Conservation (phyloP, 139 green algal species). For the Mesotaenium endlicherianum region DNA sequence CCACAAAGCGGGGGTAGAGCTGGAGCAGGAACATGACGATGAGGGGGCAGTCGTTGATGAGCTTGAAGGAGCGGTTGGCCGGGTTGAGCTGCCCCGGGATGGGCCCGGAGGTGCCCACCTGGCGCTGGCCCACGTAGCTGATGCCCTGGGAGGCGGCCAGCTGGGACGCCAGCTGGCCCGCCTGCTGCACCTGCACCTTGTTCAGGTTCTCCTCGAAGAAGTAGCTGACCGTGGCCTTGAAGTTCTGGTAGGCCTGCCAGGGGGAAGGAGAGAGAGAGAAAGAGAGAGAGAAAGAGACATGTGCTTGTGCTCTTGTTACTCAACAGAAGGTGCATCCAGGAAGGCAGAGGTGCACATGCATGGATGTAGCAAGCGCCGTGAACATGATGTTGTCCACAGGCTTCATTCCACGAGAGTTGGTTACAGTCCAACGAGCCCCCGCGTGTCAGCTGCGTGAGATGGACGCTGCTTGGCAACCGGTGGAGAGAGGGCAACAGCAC, state of each 20-base stretch:
- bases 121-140: slow-evolving; percentile 1
- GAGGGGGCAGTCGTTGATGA: slow-evolving; percentile 81
- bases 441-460: too few species aligned
- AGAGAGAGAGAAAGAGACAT: neutral
- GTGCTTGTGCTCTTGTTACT: neutral
- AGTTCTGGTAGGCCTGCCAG: slow-evolving; percentile 57
- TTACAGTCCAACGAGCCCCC: too few species aligned
- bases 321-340: too few species aligned
- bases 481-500: too few species aligned
- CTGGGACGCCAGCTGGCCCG: neutral
- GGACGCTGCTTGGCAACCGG: too few species aligned
- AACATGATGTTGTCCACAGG: too few species aligned
- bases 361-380: too few species aligned
- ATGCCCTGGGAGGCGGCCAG: neutral
- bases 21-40: slow-evolving; percentile 82
- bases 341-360: too few species aligned
- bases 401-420: too few species aligned
- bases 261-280: too few species aligned
- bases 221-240: slow-evolving; percentile 52
- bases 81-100: slow-evolving; percentile 27
- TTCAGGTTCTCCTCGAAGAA: slow-evolving; percentile 48
- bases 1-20: slow-evolving; percentile 63
- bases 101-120: neutral
- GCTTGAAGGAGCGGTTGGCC: slow-evolving; percentile 72
- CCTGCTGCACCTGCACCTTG: neutral